Evolutionary conservation across 495 filamentous ascomycete genomes (phyloP), one percentile per base, ranked within the genome.

Genomic region (Xylaria curta): DNA sequence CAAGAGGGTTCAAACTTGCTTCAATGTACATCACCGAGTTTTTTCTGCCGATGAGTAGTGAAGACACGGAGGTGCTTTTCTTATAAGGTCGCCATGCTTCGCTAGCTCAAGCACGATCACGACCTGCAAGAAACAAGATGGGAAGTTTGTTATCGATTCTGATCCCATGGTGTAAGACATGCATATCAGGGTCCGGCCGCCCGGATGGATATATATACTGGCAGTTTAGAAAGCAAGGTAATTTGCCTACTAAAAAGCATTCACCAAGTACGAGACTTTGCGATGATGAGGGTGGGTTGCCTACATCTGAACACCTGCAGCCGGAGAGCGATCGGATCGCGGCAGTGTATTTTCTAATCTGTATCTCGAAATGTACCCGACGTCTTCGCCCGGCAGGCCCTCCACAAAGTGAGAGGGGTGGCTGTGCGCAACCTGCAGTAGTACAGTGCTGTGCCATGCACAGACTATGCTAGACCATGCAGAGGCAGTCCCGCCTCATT

Each of bases 401-500:
- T 60, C 10, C 31, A 19, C 19, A 31, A 38, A 56, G n/a, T 19
- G 61, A 4, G 24, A 66, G 10, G 47, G 47, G 63, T 28, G 63
- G 63, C 63, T 66, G 46, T 66, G 63, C 46, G 19, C 17, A 31
- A 63, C 31, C 63, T 66, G 46, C 65, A 56, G 65, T 56, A 67
- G 70, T 66, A 69, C 26, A 4, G n/a, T 49, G 49, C 72, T 70
- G 67, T 68, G 69, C 42, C 17, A 21, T 40, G 38, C 38, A 38
- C 36, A 6, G 36, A 38, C 36, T 38, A 38, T 21, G 21, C 21
- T 31, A 31, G 28, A 31, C 28, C 42, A 42, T 21, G 21, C 21
- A 38, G 36, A 12, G 40, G 59, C 59, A 40, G 58, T 70, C 71
- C 67, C 70, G 66, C 71, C 76, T 74, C 68, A 76, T 78, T 76